phyloP scores from a whole-genome alignment of 805 yeast genomes.

The Yamadazyma phyllophila region DNA sequence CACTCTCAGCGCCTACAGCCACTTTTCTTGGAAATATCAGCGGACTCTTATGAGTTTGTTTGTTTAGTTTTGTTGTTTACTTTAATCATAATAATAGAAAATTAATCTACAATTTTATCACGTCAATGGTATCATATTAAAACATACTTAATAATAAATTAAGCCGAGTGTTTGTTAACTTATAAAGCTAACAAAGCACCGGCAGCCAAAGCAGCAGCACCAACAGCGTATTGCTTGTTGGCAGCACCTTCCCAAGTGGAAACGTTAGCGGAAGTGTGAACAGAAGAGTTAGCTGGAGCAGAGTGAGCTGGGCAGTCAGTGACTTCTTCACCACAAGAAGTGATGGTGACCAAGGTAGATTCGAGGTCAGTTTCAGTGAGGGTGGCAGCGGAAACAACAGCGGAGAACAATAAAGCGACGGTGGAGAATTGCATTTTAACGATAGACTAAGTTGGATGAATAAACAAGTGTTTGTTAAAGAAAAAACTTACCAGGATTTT shows the following conservation, averaged over 20 bases:
- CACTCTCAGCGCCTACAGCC: too few species aligned
- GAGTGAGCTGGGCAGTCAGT: conserved; percentile 46
- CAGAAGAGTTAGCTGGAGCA: conserved; percentile 17
- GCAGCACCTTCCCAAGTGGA: conserved; percentile 40
- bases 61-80: background rate
- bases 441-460: conserved; percentile 34
- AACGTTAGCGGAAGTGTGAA: conserved; percentile 27
- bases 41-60: background rate
- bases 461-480: conserved; percentile 17
- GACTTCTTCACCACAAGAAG: conserved; percentile 43
- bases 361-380: conserved; percentile 33
- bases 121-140: conserved; percentile 11
- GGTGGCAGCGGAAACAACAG: conserved; percentile 20
- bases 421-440: conserved; percentile 40
- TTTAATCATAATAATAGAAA: background rate
- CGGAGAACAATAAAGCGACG: conserved; percentile 19
- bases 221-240: conserved; percentile 36
- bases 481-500: conserved; percentile 2
- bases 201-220: conserved; percentile 48
- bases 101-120: background rate
- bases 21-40: too few species aligned
- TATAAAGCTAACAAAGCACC: conserved; percentile 63
- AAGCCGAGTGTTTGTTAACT: conserved; percentile 13
- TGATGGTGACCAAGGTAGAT: conserved; percentile 46
- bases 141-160: conserved; percentile 8